Evolutionary conservation across 371 early-diverging fungal species (phyloP), one percentile per base, ranked within the genome.

Genomic region (Batkoa obscura): DNA sequence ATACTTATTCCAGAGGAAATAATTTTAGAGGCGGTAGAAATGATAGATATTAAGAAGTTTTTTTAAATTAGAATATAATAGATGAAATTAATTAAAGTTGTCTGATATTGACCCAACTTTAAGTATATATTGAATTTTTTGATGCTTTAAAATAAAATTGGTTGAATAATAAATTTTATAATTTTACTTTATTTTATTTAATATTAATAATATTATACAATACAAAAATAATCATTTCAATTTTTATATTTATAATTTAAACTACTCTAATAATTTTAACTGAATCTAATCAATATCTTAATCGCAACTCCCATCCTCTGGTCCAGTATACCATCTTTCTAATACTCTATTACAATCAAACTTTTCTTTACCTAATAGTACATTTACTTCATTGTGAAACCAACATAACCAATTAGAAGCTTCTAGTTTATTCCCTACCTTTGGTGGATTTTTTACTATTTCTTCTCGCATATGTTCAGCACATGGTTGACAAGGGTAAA

Each of bases 371-470:
- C 88, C 90, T 43, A 94, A 68, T 64, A 88, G 73, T 58, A 73
- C 82, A 65, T 99, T 99, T 33, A 98, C 98, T 63, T 88, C 80
- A 69, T 99, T 99, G 69, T 99, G 99, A 53, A 88, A 75, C 46
- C 81, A 73, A 69, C 99, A 99, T 52, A 97, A 63, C 96, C 97
- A 99, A 65, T 74, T 69, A 39, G 75, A 72, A 50, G 98, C 73
- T 12, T 72, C 79, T 47, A 67, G 62, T 41, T 88, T 80, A 30
- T 77, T 76, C 5, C 69, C 74, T 0, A 94, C 88, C 43, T 77
- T 66, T 10, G 98, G 98, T n/a, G 95, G 96, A 56, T 84, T 68
- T 35, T 64, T 64, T 31, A 64, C 66, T 64, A 92, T 76, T 37
- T 78, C 78, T 32, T 75, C 66, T 41, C 78, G 80, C 61, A 96